Conservation (phyloP, 2,329 filamentous ascomycete genomes). For the Atkinsonella texensis region DNA sequence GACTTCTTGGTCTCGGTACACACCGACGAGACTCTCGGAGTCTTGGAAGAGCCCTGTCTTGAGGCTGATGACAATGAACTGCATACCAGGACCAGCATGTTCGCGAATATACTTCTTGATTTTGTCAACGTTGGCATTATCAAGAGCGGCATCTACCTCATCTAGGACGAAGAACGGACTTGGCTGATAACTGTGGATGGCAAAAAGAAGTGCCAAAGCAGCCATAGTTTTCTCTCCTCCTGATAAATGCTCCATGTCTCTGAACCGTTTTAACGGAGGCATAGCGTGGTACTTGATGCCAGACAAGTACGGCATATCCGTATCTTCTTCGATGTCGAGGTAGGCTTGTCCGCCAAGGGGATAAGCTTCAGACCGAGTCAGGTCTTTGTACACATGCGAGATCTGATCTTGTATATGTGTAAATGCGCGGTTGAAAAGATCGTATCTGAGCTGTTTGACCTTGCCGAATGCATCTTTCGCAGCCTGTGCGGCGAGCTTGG, state of each 20-base stretch:
- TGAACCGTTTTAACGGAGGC: constrained; percentile 95
- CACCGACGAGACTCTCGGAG: constrained; percentile 88
- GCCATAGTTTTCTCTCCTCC: constrained; percentile 99
- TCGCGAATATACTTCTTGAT: constrained; percentile 94
- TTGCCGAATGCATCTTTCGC: constrained; percentile 76
- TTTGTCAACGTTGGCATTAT: constrained; percentile 92
- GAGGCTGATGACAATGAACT: constrained; percentile 95
- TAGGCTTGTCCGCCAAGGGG: constrained; percentile 84
- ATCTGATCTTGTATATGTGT: constrained; percentile 93
- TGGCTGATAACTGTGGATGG: constrained; percentile 91
- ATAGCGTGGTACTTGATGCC: constrained; percentile 98
- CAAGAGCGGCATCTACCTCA: constrained; percentile 94
- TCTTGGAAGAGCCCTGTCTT: constrained; percentile 95
- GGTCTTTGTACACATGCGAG: constrained; percentile 83
- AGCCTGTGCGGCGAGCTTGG: constrained; percentile 59
- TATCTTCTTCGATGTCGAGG: constrained; percentile 84
- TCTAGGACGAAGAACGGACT: constrained; percentile 96
- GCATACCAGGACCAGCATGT: constrained; percentile 92
- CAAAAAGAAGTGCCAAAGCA: constrained; percentile 88
- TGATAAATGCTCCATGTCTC: constrained; percentile 96
- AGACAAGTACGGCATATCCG: constrained; percentile 88
- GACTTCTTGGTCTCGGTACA: constrained; percentile 87
- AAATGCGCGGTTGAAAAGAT: constrained; percentile 93
- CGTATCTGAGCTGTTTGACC: constrained; percentile 70
- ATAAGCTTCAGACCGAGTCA: constrained; percentile 83